Base-by-base conservation (phyloP, 441 rosid genomes). In the Gossypium davidsonii region DNA sequence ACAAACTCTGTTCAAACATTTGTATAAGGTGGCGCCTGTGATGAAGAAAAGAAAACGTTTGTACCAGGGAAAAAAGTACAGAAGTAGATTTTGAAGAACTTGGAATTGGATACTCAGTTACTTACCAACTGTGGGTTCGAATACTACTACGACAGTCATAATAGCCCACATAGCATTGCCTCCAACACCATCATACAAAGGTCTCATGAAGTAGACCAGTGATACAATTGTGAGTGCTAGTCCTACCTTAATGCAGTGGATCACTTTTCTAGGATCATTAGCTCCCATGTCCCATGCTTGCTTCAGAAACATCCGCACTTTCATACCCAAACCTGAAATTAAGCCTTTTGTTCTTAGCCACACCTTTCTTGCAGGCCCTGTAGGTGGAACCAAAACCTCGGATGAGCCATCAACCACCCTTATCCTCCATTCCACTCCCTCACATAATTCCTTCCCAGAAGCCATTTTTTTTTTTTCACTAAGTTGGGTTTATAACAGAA, bases 1-100 rank as follows among this genome's bases (percentile, higher is more conserved):
- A 11, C 75, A 77, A 39, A 58, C 82, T 81, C 95, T 84, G 73
- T 90, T 90, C 25, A 87, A 65, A 75, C 89, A 80, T 76, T 88
- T 87, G 65, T 34, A 77, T 21, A 88, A 64, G 42, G 92, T 90
- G 56, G 89, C 89, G 60, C 92, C 92, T 88, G 86, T 72, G 70
- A 28, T 61, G 15, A 12, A 4, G 15, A 37, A n/a, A 26, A 46
- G 39, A 34, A 34, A 34, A 34, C 39, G 39, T 34, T 34, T 34
- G 39, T 34, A 6, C 39, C 39, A 34, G 8, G 39, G 39, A 34
- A 15, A 11, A 52, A 26, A 49, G 37, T 28, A 3, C 8, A 34
- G 37, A 31, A 6, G 20, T 2, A 6, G 7, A 21, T 68, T 25
- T 26, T 17, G 6, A 34, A 62, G 48, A 49, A 14, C 15, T 44